phyloP scores from a whole-genome alignment of 176 grass and related monocot species.

The Themeda triandra region DNA sequence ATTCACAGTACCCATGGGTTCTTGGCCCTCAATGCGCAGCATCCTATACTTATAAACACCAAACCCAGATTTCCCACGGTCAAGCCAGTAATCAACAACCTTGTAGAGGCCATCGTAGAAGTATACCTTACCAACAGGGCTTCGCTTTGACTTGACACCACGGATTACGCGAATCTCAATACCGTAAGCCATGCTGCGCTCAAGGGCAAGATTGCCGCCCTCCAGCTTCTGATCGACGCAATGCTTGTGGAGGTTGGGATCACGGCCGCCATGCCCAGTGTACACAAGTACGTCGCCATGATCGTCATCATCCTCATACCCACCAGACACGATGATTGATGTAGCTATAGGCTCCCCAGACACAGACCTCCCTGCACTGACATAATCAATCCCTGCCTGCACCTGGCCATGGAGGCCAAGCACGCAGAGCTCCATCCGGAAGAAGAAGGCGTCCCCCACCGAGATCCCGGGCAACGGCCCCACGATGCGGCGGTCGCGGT shows the following conservation, averaged over 20 bases:
- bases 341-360: conserved; percentile 91
- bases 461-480: conserved; percentile 77
- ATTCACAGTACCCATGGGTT: conserved; percentile 85
- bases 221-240: conserved; percentile 79
- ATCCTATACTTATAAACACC: conserved; percentile 92
- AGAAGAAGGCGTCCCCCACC: conserved; percentile 91
- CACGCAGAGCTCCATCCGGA: conserved; percentile 86
- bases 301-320: conserved; percentile 98
- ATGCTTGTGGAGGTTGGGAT: conserved; percentile 66
- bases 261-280: conserved; percentile 90
- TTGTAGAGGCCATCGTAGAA: conserved; percentile 97
- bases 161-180: conserved; percentile 93
- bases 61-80: conserved; percentile 82
- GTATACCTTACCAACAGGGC: conserved; percentile 68
- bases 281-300: conserved; percentile 81
- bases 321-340: conserved; percentile 90
- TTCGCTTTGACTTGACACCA: conserved; percentile 49
- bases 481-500: conserved; percentile 86
- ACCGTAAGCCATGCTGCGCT: conserved; percentile 93
- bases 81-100: conserved; percentile 83
- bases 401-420: conserved; percentile 90
- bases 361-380: conserved; percentile 45
- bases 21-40: conserved; percentile 85
- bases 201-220: conserved; percentile 87
- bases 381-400: conserved; percentile 91